Evolutionary conservation across 345 rosid genomes (phyloP).

Genomic region (Salix udensis): DNA sequence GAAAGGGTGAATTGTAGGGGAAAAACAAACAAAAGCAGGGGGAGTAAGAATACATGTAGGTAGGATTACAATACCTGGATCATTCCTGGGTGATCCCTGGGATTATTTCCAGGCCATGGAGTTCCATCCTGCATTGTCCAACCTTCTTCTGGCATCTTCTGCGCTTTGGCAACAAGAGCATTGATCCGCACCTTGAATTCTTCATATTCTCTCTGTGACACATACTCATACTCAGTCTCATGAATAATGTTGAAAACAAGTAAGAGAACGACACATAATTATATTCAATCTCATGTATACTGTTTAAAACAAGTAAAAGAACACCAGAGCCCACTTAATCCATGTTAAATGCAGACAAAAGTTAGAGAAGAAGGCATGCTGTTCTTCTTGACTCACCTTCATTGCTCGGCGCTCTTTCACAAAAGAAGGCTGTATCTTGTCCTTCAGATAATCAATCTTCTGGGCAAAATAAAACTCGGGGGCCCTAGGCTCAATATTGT

Average conservation of each 20-base stretch:
- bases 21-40: neutral
- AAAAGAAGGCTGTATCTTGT: conserved; percentile 96
- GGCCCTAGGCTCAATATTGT: conserved; percentile 93
- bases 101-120: conserved; percentile 98
- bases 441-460: conserved; percentile 97
- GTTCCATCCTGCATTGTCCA: conserved; percentile 99
- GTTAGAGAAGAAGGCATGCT: neutral
- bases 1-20: conserved; percentile 5
- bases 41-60: neutral
- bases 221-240: neutral
- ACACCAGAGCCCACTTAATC: neutral
- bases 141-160: conserved; percentile 99
- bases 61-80: conserved; percentile 55
- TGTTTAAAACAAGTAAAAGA: neutral
- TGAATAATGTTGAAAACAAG: neutral
- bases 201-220: conserved; percentile 90
- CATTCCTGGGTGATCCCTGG: conserved; percentile 99
- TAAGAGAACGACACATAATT: neutral
- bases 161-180: conserved; percentile 99
- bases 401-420: conserved; percentile 97
- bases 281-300: neutral
- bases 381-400: conserved; percentile 60
- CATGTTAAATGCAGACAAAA: neutral
- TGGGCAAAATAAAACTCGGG: conserved; percentile 98
- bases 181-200: conserved; percentile 98